phyloP scores from a whole-genome alignment of 495 filamentous ascomycete species.

The Penicillium simplicissimum region DNA sequence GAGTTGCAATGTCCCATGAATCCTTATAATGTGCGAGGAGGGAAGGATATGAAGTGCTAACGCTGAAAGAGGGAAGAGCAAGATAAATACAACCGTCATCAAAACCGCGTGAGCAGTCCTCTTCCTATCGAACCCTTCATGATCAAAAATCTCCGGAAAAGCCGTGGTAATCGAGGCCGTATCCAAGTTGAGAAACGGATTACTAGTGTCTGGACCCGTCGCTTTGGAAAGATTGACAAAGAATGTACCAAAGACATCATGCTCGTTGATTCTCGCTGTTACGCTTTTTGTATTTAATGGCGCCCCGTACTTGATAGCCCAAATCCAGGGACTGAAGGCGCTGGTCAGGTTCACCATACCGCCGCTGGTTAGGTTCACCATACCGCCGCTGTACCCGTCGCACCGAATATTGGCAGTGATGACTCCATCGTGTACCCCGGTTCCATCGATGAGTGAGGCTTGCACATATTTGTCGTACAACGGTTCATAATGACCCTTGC shows the following conservation, averaged over 20 bases:
- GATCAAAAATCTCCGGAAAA: constrained; percentile 3
- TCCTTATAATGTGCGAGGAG: constrained; percentile 28
- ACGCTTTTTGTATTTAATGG: constrained; percentile 55
- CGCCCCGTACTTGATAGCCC: constrained; percentile 58
- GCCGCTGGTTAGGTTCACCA: constrained; percentile 47
- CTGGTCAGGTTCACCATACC: constrained; percentile 46
- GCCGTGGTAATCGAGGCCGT: neutral
- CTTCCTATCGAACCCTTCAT: constrained; percentile 21
- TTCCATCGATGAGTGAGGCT: constrained; percentile 60
- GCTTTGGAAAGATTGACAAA: constrained; percentile 21
- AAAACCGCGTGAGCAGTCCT: constrained; percentile 45
- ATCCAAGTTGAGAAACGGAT: constrained; percentile 54
- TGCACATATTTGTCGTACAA: constrained; percentile 48
- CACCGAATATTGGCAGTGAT: constrained; percentile 67
- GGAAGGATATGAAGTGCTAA: constrained; percentile 47
- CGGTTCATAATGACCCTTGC: constrained; percentile 55
- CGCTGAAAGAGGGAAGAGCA: constrained; percentile 56
- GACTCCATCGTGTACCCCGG: constrained; percentile 50
- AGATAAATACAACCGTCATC: constrained; percentile 43
- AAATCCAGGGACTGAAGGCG: constrained; percentile 62
- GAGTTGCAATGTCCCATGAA: constrained; percentile 62
- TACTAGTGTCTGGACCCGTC: constrained; percentile 43
- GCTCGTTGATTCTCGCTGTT: constrained; percentile 54
- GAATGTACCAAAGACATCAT: constrained; percentile 44
- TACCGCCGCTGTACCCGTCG: constrained; percentile 56